Evolutionary conservation across 2,329 filamentous ascomycete species (phyloP).

Genomic region (Pseudocercospora musae): DNA sequence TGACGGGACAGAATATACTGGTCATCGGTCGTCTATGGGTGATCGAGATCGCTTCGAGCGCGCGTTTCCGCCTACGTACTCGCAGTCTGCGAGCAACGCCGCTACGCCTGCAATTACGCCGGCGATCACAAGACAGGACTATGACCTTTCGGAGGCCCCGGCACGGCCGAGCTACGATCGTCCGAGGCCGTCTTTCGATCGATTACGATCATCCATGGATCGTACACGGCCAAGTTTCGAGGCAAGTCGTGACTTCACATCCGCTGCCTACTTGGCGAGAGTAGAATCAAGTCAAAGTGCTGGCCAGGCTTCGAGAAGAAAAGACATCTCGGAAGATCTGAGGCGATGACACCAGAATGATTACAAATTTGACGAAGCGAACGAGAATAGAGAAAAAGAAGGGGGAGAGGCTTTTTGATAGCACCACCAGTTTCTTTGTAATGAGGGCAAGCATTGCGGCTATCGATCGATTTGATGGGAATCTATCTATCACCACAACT

Average conservation of each 20-base stretch:
- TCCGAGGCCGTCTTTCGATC: slow-evolving; percentile 75
- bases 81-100: slow-evolving; percentile 7
- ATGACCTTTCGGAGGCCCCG: slow-evolving; percentile 7
- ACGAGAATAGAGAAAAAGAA: slow-evolving; percentile 8
- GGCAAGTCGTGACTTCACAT: slow-evolving; percentile 84
- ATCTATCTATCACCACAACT: neutral
- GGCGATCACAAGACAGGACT: slow-evolving; percentile 24
- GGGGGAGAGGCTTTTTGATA: slow-evolving; percentile 6
- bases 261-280: slow-evolving; percentile 76
- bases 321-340: slow-evolving; percentile 17
- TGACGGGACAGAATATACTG: slow-evolving; percentile 87
- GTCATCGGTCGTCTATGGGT: slow-evolving; percentile 36
- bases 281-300: slow-evolving; percentile 56
- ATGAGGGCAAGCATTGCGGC: neutral
- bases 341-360: slow-evolving; percentile 16
- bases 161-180: slow-evolving; percentile 34
- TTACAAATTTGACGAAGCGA: neutral
- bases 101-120: slow-evolving; percentile 23
- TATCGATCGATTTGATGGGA: neutral
- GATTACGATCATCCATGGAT: slow-evolving; percentile 83
- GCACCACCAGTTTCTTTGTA: slow-evolving; percentile 2
- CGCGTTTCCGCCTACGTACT: slow-evolving; percentile 39
- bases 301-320: slow-evolving; percentile 6
- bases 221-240: slow-evolving; percentile 80
- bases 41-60: slow-evolving; percentile 33